Evolutionary conservation across 805 yeast genomes (phyloP).

Genomic region (Cyberlindnera americana): DNA sequence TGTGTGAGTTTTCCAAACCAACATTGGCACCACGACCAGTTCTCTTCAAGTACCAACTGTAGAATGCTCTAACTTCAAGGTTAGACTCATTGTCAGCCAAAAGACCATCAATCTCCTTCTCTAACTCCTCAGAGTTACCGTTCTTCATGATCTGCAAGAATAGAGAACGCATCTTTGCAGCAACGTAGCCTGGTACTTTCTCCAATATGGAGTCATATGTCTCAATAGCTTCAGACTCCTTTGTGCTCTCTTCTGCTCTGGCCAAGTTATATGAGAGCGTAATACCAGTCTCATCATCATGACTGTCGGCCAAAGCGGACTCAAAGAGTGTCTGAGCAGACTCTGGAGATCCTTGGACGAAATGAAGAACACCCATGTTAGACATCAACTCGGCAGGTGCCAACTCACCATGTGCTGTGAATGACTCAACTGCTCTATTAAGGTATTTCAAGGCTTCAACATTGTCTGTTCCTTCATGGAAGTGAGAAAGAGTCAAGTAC

Average conservation of each 20-base stretch:
- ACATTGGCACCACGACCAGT: conserved; percentile 43
- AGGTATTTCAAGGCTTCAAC: conserved; percentile 66
- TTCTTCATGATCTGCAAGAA: conserved; percentile 54
- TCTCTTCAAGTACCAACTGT: conserved; percentile 79
- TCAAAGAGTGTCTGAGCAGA: conserved; percentile 57
- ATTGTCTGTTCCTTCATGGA: conserved; percentile 65
- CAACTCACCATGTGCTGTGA: conserved; percentile 30
- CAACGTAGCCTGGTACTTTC: conserved; percentile 63
- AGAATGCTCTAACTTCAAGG: conserved; percentile 83
- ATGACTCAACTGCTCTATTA: conserved; percentile 54
- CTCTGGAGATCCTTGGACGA: conserved; percentile 55
- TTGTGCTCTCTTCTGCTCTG: conserved; percentile 56
- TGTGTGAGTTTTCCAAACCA: conserved; percentile 70
- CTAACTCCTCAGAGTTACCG: conserved; percentile 38
- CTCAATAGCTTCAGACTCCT: conserved; percentile 25
- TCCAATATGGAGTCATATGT: conserved; percentile 54
- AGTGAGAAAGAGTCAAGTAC: conserved; percentile 60
- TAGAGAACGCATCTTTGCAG: conserved; percentile 70
- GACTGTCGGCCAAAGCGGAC: conserved; percentile 46
- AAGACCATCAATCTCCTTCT: conserved; percentile 51
- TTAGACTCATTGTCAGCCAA: conserved; percentile 53
- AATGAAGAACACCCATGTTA: conserved; percentile 82
- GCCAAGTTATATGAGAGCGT: conserved; percentile 73
- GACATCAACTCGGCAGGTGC: conserved; percentile 61
- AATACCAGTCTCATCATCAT: conserved; percentile 32